These are phyloP conservation scores for Vanderwaltozyma polyspora DNA, from an alignment of 805 yeast species.

Conservation along the genomic window DNA sequence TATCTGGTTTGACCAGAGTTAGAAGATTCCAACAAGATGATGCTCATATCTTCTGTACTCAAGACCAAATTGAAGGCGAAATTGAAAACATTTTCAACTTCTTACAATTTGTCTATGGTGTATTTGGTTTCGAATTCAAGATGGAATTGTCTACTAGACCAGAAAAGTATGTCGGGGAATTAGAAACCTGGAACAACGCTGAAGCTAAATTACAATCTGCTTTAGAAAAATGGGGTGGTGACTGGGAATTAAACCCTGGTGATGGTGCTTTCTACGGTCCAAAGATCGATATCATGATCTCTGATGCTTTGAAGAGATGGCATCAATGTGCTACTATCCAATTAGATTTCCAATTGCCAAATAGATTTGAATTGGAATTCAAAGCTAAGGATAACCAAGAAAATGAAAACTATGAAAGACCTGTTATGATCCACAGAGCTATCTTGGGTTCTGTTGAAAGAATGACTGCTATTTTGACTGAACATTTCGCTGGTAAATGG, in stretches of 20 bases:
- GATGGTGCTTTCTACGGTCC: conserved; percentile 97
- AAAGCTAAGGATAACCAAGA: conserved; percentile 53
- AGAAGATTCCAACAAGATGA: conserved; percentile 96
- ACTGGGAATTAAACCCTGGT: conserved; percentile 92
- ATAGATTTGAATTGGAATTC: conserved; percentile 83
- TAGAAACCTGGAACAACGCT: conserved; percentile 89
- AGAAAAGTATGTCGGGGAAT: conserved; percentile 87
- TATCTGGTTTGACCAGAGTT: conserved; percentile 85
- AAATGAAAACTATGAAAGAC: conserved; percentile 56
- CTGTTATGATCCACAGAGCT: conserved; percentile 99
- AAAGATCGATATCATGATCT: conserved; percentile 90
- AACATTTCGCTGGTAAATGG: conserved; percentile 98
- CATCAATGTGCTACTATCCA: conserved; percentile 99
- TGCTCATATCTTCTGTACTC: conserved; percentile 88
- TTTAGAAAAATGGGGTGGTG: conserved; percentile 72
- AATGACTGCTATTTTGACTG: conserved; percentile 97
- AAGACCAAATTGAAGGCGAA: conserved; percentile 64
- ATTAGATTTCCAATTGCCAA: conserved; percentile 95
- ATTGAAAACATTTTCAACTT: conserved; percentile 73
- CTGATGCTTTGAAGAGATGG: conserved; percentile 93
- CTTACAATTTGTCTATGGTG: conserved; percentile 74
- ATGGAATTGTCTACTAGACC: conserved; percentile 97
- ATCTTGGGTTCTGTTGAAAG: conserved; percentile 97
- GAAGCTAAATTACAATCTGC: conserved; percentile 77
- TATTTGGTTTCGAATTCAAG: conserved; percentile 88